Conservation (phyloP, 257 asterid species). For the Lycium ferocissimum region DNA sequence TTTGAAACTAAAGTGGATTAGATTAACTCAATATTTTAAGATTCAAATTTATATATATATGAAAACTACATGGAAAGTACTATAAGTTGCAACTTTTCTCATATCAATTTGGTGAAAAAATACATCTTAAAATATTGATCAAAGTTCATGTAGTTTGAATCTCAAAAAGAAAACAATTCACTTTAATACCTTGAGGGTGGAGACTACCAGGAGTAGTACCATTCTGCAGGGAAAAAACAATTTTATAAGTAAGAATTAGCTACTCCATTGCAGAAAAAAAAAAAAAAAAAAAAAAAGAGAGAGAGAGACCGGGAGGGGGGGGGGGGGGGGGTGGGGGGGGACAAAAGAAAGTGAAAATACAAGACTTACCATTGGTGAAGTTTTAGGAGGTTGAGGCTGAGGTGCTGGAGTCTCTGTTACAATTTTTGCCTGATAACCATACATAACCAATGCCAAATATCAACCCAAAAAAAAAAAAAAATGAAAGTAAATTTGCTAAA, state of each 20-base stretch:
- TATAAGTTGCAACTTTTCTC: too few relatives aligned
- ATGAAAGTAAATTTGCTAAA: neutral
- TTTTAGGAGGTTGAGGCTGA: constrained; percentile 37
- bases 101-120: too few relatives aligned
- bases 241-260: neutral
- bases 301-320: too few relatives aligned
- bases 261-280: neutral
- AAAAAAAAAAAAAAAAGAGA: too few relatives aligned
- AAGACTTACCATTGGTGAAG: constrained; percentile 37
- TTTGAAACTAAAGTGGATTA: too few relatives aligned
- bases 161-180: neutral
- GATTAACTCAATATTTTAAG: too few relatives aligned
- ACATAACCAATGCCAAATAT: neutral
- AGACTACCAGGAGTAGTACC: constrained; percentile 82
- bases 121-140: too few relatives aligned
- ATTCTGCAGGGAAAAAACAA: constrained; percentile 39
- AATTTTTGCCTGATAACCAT: constrained; percentile 24
- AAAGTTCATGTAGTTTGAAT: too few relatives aligned
- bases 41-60: too few relatives aligned
- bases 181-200: constrained; percentile 66
- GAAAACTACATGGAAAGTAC: too few relatives aligned
- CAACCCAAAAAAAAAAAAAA: neutral
- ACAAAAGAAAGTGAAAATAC: neutral
- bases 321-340: too few relatives aligned
- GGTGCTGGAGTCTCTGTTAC: constrained; percentile 41